Evolutionary conservation across 257 asterid genomes (phyloP).

Genomic region (Prunella vulgaris): DNA sequence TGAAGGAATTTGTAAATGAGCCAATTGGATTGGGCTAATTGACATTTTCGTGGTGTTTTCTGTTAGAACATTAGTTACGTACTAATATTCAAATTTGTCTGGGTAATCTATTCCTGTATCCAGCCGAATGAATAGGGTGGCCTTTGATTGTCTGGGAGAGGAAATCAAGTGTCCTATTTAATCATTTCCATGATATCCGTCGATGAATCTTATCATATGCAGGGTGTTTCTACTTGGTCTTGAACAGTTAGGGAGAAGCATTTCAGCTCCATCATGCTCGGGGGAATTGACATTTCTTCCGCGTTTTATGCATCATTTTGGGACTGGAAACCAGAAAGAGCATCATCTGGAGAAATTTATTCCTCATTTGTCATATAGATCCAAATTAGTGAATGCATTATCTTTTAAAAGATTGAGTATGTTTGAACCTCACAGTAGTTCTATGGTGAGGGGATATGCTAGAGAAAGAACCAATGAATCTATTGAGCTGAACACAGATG

Average conservation of each 20-base stretch:
- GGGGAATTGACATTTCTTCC: conserved; percentile 1
- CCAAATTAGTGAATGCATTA: conserved; percentile 15
- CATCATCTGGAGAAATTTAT: conserved; percentile 22
- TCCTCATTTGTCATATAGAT: conserved; percentile 23
- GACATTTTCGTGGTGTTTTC: not conserved
- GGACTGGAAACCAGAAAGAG: conserved; percentile 11
- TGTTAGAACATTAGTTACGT: not conserved
- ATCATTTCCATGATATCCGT: not conserved
- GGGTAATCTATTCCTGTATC: not conserved
- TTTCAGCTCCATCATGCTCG: conserved; percentile 5
- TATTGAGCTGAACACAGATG: conserved; percentile 56
- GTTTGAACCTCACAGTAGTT: conserved; percentile 20
- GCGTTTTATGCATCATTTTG: conserved; percentile 19
- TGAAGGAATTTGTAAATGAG: not conserved
- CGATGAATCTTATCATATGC: conserved; percentile 25
- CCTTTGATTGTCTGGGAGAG: not conserved
- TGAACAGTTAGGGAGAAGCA: conserved; percentile 19
- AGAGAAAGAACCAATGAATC: conserved; percentile 40
- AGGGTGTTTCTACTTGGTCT: conserved; percentile 31
- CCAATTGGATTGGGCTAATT: not conserved
- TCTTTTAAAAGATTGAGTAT: conserved; percentile 9
- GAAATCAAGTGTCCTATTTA: not conserved
- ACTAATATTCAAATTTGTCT: not conserved
- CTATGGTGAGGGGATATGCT: conserved; percentile 29
- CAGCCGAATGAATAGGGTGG: not conserved